Percentiles rank a stretch among this genome's conserved stretches.
Conservation (phyloP, 148 eudicot species). For the Euryodendron excelsum region DNA sequence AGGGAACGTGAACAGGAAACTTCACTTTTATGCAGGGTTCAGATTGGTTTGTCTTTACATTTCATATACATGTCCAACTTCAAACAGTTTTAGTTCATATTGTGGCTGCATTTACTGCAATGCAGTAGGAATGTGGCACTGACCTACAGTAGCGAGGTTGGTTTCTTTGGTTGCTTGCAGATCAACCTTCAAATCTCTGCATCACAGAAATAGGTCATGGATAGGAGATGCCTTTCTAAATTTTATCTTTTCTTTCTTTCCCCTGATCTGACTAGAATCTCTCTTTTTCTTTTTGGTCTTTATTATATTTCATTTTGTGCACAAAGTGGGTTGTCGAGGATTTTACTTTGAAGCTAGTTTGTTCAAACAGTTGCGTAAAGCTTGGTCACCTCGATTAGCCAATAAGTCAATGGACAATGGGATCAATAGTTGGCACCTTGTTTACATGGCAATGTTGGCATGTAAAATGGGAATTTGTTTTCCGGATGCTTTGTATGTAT, state of each 20-base stretch:
- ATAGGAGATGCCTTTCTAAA: not conserved
- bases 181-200: not conserved
- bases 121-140: not conserved
- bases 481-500: not conserved
- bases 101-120: not conserved
- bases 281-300: not conserved
- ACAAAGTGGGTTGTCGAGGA: not conserved
- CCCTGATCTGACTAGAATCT: not conserved
- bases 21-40: not conserved
- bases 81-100: not conserved
- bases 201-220: not conserved
- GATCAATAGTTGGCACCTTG: not conserved
- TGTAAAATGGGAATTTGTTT: not conserved
- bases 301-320: not conserved
- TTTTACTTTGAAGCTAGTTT: not conserved
- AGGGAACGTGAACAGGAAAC: not conserved
- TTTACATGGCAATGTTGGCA: not conserved
- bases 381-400: not conserved
- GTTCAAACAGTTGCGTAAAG: not conserved
- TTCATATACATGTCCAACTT: not conserved
- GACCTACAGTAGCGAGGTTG: not conserved
- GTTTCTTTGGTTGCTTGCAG: not conserved
- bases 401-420: not conserved
- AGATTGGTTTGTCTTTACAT: not conserved
- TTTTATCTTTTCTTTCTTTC: not conserved